phyloP scores from a whole-genome alignment of 768 basidiomycete genomes.

The Agaricus subrufescens region DNA sequence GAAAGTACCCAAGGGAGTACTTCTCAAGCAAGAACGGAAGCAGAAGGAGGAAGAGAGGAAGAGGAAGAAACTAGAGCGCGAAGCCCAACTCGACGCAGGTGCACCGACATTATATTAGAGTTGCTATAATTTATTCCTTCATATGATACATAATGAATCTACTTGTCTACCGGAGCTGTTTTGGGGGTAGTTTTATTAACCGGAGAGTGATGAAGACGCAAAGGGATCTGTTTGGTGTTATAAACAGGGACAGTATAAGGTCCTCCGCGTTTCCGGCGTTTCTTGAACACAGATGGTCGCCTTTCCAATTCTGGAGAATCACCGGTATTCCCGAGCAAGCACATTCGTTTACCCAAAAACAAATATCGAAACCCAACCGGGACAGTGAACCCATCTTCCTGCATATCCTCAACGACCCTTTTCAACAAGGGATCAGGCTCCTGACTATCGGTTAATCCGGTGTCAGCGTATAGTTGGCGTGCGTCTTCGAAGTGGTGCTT shows the following conservation, averaged over 20 bases:
- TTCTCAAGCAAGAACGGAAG: constrained; percentile 11
- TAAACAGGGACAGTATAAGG: constrained; percentile 8
- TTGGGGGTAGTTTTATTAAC: background rate
- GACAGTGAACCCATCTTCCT: constrained; percentile 12
- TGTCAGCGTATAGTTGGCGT: constrained; percentile 1
- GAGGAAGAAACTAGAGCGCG: constrained; percentile 13
- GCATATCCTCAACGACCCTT: constrained; percentile 16
- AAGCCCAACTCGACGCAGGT: background rate
- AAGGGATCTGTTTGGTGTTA: background rate
- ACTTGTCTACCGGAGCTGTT: background rate
- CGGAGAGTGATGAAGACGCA: background rate
- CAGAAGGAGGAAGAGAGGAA: constrained; percentile 12
- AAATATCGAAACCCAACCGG: constrained; percentile 14
- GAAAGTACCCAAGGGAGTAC: constrained; percentile 11
- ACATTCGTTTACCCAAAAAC: constrained; percentile 12
- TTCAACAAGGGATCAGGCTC: constrained; percentile 3
- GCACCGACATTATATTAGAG: background rate
- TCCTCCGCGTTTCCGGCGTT: background rate
- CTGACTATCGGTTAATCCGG: background rate
- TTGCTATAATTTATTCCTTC: background rate
- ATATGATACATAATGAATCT: constrained; percentile 1
- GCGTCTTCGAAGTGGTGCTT: background rate
- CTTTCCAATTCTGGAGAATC: constrained; percentile 1
- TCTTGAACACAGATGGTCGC: background rate
- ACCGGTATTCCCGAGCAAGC: background rate